These are phyloP conservation scores for Citropsis articulata DNA, from an alignment of 345 rosid species.

Conservation along the genomic window DNA sequence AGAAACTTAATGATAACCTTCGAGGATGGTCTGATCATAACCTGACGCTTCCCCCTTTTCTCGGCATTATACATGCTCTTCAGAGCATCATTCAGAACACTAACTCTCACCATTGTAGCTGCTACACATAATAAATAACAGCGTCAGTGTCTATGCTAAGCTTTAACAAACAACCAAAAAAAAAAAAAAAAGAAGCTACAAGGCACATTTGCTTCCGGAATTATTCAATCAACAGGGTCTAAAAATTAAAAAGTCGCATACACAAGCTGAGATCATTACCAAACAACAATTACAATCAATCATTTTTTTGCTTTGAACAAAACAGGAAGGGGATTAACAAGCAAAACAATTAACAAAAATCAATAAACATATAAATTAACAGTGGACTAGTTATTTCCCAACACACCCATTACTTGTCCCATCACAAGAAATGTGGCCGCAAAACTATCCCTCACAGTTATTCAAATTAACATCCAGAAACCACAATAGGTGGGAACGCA, in stretches of 20 bases:
- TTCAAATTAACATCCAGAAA: neutral
- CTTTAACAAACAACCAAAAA: neutral
- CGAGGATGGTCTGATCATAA: conserved; percentile 54
- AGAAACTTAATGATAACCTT: conserved; percentile 55
- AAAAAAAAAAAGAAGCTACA: neutral
- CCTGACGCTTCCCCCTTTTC: conserved; percentile 50
- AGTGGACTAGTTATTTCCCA: neutral
- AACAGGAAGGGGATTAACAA: neutral
- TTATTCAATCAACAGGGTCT: neutral
- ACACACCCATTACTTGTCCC: neutral
- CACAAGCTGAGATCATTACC: neutral
- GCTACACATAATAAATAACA: neutral
- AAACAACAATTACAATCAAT: neutral
- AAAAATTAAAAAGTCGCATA: too few relatives aligned
- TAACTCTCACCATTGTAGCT: conserved; percentile 45
- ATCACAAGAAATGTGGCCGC: neutral
- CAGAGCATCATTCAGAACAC: conserved; percentile 56
- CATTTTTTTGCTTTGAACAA: neutral
- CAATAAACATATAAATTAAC: neutral
- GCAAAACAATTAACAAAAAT: neutral
- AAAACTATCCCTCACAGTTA: neutral
- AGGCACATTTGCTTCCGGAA: neutral
- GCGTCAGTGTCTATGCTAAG: neutral
- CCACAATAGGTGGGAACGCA: neutral
- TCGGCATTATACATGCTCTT: conserved; percentile 58